A percentile compares a stretch with the other conserved stretches of the same genome.
phyloP scores from a whole-genome alignment of 306 rosid genomes.

The Quercus agrifolia region DNA sequence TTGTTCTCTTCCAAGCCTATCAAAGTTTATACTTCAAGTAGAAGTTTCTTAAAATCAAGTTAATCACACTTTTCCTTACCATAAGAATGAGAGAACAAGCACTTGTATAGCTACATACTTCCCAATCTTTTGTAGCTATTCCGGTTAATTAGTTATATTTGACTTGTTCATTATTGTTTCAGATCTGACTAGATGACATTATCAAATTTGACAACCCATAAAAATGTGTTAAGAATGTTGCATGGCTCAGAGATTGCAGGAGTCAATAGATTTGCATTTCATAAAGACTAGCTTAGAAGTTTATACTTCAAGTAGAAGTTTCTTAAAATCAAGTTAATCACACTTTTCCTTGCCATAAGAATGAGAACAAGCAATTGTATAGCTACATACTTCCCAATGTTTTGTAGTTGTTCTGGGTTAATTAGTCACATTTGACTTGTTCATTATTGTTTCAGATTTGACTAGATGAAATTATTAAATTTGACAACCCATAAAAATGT shows the following conservation, averaged over 20 bases:
- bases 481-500: neutral
- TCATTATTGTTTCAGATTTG: neutral
- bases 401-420: neutral
- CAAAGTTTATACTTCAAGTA: conserved; percentile 54
- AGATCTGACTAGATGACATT: conserved; percentile 2
- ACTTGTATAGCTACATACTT: neutral
- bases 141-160: neutral
- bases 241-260: neutral
- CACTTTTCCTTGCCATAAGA: conserved; percentile 35
- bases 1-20: conserved; percentile 38
- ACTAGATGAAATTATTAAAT: neutral
- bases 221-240: neutral
- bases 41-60: conserved; percentile 45
- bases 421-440: conserved; percentile 3
- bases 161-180: conserved; percentile 4
- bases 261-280: neutral
- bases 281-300: conserved; percentile 1
- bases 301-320: conserved; percentile 67
- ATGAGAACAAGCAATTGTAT: neutral
- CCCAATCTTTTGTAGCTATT: neutral
- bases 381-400: neutral
- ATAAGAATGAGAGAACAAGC: conserved; percentile 8
- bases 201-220: neutral
- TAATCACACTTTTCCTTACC: conserved; percentile 34
- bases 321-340: conserved; percentile 28